Percentiles rank a stretch among this genome's conserved stretches.
These are phyloP conservation scores for Paramecium tetraurelia DNA, from an alignment of 73 alveolate genomes.

Conservation along the genomic window DNA sequence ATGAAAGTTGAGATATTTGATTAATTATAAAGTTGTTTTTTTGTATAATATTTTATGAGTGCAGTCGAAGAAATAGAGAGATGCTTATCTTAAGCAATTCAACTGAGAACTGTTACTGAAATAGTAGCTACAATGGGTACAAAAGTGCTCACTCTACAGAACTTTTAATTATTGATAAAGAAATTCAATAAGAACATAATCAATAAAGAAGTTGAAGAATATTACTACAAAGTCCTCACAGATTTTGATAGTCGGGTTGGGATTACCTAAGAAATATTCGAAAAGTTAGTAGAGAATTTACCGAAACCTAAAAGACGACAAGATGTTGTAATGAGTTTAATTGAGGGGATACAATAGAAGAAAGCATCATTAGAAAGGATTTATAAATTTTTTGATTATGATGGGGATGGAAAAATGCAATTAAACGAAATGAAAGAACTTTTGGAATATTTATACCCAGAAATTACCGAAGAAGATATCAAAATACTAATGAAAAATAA, in stretches of 20 bases:
- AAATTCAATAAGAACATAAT: not conserved
- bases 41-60: not conserved
- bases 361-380: not conserved
- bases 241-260: not conserved
- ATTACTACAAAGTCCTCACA: not conserved
- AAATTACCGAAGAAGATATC: not conserved
- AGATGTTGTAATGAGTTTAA: constrained; percentile 2
- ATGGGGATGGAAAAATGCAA: not conserved
- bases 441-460: not conserved
- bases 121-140: not conserved
- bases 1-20: not conserved
- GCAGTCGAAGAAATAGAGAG: not conserved
- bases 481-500: not conserved
- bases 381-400: not conserved
- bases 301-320: not conserved
- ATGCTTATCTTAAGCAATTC: not conserved
- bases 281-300: not conserved
- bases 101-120: not conserved
- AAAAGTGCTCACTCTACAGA: not conserved
- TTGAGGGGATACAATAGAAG: not conserved
- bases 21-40: not conserved
- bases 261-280: not conserved
- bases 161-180: not conserved
- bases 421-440: not conserved
- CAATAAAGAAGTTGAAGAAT: not conserved